Evolutionary conservation across 2,329 filamentous ascomycete genomes (phyloP).

Genomic region (Bimuria novae-zelandiae): DNA sequence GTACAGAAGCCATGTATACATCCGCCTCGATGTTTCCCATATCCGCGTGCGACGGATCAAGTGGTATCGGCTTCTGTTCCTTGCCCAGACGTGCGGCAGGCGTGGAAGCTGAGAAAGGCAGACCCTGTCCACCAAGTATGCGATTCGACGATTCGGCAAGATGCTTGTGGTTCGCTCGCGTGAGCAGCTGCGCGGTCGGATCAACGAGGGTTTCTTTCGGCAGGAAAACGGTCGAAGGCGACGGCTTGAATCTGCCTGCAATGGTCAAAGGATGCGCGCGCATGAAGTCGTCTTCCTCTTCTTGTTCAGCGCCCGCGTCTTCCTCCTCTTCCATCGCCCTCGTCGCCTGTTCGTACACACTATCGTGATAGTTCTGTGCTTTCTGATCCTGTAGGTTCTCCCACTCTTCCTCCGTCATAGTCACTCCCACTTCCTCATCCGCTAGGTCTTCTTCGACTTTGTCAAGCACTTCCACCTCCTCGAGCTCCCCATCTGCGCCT

Average conservation of each 20-base stretch:
- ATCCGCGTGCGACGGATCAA: slow-evolving; percentile 65
- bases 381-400: slow-evolving; percentile 41
- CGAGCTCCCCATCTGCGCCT: slow-evolving; percentile 60
- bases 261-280: slow-evolving; percentile 76
- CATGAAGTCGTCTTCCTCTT: slow-evolving; percentile 48
- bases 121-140: slow-evolving; percentile 73
- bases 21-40: slow-evolving; percentile 80
- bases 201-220: slow-evolving; percentile 70
- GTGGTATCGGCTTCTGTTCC: slow-evolving; percentile 66
- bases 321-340: slow-evolving; percentile 50
- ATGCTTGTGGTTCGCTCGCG: slow-evolving; percentile 67
- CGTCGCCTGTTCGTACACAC: slow-evolving; percentile 49
- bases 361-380: slow-evolving; percentile 37
- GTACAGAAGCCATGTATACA: slow-evolving; percentile 69
- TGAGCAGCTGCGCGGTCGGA: slow-evolving; percentile 74
- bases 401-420: slow-evolving; percentile 40
- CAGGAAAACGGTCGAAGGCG: slow-evolving; percentile 74
- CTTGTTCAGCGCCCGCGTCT: slow-evolving; percentile 33
- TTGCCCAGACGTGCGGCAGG: slow-evolving; percentile 56
- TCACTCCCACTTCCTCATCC: slow-evolving; percentile 24
- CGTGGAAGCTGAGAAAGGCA: slow-evolving; percentile 79
- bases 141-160: slow-evolving; percentile 72
- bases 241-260: slow-evolving; percentile 74
- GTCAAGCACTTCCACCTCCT: slow-evolving; percentile 59
- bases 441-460: slow-evolving; percentile 40